These are phyloP conservation scores for Adansonia rubrostipa DNA, from an alignment of 441 rosid genomes.

Conservation along the genomic window DNA sequence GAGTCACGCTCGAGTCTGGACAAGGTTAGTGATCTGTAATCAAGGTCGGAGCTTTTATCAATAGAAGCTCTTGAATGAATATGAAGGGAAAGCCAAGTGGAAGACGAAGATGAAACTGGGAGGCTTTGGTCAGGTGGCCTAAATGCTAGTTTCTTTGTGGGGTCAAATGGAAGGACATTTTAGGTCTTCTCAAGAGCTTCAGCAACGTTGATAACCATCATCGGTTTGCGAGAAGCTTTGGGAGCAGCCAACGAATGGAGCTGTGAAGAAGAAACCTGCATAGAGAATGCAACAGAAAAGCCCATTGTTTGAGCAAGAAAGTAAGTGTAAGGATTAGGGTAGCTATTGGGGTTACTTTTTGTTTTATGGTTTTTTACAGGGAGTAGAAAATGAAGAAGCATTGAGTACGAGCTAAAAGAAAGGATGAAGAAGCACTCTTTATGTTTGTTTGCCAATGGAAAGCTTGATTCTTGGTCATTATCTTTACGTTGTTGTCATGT, in stretches of 20 bases:
- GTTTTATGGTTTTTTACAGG: background rate
- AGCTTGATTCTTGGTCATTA: background rate
- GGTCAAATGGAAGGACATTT: constrained; percentile 25
- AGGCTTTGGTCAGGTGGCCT: constrained; percentile 25
- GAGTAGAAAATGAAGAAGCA: background rate
- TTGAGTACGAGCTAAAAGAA: background rate
- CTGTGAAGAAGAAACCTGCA: constrained; percentile 28
- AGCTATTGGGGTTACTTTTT: background rate
- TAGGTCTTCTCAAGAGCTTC: constrained; percentile 45
- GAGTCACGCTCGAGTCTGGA: constrained; percentile 72
- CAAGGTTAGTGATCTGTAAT: constrained; percentile 66
- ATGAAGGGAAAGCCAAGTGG: constrained; percentile 41
- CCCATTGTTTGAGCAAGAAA: constrained; percentile 11
- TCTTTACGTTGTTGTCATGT: background rate
- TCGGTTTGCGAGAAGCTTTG: constrained; percentile 34
- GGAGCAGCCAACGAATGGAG: constrained; percentile 36
- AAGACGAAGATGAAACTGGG: constrained; percentile 29
- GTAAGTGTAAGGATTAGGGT: background rate
- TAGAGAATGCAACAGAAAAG: constrained; percentile 21
- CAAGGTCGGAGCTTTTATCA: constrained; percentile 40
- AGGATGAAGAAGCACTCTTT: background rate
- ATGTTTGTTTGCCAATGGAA: background rate
- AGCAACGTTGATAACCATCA: constrained; percentile 47
- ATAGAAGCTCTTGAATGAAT: constrained; percentile 59
- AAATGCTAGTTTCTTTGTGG: constrained; percentile 26